These are phyloP conservation scores for Mariannaea elegans DNA, from an alignment of 2,329 filamentous ascomycete genomes.

Conservation along the genomic window DNA sequence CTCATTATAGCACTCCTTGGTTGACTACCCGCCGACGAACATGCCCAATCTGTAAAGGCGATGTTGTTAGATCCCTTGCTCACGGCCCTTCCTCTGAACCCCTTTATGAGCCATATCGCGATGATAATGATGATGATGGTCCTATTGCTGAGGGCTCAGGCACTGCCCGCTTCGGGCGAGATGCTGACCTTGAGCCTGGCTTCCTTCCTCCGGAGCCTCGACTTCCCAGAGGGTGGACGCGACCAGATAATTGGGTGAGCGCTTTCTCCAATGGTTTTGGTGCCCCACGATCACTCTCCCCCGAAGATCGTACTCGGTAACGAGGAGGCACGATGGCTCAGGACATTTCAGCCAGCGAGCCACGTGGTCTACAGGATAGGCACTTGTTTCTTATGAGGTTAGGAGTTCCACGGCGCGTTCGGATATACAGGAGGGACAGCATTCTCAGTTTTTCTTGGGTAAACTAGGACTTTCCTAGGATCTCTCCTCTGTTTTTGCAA, in stretches of 20 bases:
- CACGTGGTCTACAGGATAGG: neutral
- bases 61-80: conserved; percentile 81
- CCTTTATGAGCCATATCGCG: conserved; percentile 64
- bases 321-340: neutral
- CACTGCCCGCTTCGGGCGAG: conserved; percentile 42
- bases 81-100: conserved; percentile 60
- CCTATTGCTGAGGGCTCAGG: conserved; percentile 48
- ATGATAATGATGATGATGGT: conserved; percentile 56
- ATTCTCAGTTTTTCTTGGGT: neutral
- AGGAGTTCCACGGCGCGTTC: conserved; percentile 9
- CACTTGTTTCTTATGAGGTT: neutral
- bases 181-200: conserved; percentile 57
- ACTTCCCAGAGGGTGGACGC: conserved; percentile 31
- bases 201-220: conserved; percentile 35
- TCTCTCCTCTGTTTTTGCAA: neutral
- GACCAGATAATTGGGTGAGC: conserved; percentile 50
- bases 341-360: neutral
- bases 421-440: conserved; percentile 4
- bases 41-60: conserved; percentile 98
- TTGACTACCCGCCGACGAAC: conserved; percentile 92
- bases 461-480: neutral
- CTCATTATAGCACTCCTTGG: conserved; percentile 82
- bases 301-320: conserved; percentile 39
- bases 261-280: conserved; percentile 46
- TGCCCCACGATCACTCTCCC: conserved; percentile 35